Evolutionary conservation across 2,329 filamentous ascomycete species (phyloP), one percentile per base, ranked within the genome.

Genomic region (Xylariales sp.): DNA sequence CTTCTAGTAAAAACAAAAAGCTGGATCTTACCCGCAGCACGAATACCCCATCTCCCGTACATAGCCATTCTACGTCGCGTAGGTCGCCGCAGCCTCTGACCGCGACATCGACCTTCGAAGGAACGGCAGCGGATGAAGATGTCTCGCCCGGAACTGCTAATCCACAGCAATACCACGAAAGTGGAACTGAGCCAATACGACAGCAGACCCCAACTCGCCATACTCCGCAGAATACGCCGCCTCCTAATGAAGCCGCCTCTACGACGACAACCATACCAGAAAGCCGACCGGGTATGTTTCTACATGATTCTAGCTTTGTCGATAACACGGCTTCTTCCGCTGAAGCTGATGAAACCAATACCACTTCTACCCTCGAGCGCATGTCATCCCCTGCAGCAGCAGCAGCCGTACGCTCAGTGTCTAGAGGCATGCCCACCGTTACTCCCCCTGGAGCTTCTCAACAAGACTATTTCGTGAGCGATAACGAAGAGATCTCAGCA

Each of bases 321-420:
- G 34, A 37, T 23, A 44, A 49, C 11, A 40, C 46, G 21, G 40
- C 46, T 24, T 36, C 41, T 12, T 29, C 38, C 16, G 18, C 44
- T 18, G 30, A 33, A n/a, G 30, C 40, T 21, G 43, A 54, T 15
- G 33, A 37, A 17, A 50, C 57, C 38, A 62, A 69, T 45, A 69
- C 63, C 3, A 77, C 74, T 2, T 73, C 70, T 7, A 61, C 61
- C 16, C 62, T 78, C 16, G 74, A 79, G 48, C 67, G 60, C 16
- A 63, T 79, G 50, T 78, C 76, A 6, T 78, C 76, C 8, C 76
- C 76, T 6, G 72, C 75, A 0, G 69, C 70, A 6, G 74, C 76
- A 4, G 74, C 72, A 1, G 68, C 72, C 5, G 72, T 71, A 20
- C 65, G 76, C 41, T 45, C 47, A 16, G 41, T 45, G 11, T 77